Evolutionary conservation across 768 basidiomycete species (phyloP).

Genomic region (Russula emetica): DNA sequence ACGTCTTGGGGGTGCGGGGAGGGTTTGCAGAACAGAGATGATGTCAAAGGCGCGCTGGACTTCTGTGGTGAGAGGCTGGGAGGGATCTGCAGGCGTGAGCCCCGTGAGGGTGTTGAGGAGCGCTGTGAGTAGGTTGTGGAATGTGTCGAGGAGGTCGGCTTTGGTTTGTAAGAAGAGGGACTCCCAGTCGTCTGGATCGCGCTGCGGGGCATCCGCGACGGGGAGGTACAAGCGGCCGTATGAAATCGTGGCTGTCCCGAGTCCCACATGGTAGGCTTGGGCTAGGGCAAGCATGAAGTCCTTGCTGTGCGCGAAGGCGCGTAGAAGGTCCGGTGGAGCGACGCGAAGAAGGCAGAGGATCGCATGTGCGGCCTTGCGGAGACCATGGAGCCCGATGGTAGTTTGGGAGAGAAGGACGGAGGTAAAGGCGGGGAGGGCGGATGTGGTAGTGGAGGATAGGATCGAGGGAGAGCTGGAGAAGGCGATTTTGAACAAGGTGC

Average conservation of each 20-base stretch:
- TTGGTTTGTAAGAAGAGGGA: conserved; percentile 69
- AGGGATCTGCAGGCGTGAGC: conserved; percentile 35
- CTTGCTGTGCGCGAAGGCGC: conserved; percentile 49
- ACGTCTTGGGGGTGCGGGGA: conserved; percentile 33
- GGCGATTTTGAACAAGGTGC: conserved; percentile 43
- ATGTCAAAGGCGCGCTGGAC: conserved; percentile 54
- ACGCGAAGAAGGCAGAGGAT: conserved; percentile 51
- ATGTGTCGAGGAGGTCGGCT: conserved; percentile 63
- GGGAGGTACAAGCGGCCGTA: conserved; percentile 54
- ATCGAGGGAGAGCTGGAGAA: conserved; percentile 36
- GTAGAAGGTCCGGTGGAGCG: conserved; percentile 46
- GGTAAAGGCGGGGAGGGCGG: conserved; percentile 54
- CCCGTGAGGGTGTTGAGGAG: conserved; percentile 41
- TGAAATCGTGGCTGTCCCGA: conserved; percentile 50
- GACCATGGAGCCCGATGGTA: conserved; percentile 52
- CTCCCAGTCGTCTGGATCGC: conserved; percentile 57
- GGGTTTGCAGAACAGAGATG: conserved; percentile 54
- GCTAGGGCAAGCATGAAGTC: conserved; percentile 55
- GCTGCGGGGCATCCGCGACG: conserved; percentile 29
- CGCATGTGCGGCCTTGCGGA: conserved; percentile 60
- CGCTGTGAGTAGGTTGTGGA: conserved; percentile 54
- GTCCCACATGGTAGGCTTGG: conserved; percentile 54
- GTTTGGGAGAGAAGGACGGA: conserved; percentile 38
- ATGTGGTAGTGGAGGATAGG: conserved; percentile 33
- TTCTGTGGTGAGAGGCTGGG: conserved; percentile 40